Evolutionary conservation across 345 rosid species (phyloP).

Genomic region (Citrus sinensis): DNA sequence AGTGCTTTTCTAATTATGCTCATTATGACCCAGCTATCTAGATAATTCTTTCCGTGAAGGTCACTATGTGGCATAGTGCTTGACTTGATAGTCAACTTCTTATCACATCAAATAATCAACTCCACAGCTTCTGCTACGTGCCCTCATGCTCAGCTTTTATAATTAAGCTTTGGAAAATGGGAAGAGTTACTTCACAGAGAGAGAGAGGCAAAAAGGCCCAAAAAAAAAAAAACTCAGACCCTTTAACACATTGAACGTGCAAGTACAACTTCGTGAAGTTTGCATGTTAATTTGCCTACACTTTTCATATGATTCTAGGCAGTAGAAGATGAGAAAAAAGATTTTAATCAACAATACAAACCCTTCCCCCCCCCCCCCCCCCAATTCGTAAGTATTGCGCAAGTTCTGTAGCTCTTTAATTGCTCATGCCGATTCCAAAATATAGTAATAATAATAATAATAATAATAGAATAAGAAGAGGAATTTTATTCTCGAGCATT

Average conservation of each 20-base stretch:
- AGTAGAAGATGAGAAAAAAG: too few species aligned
- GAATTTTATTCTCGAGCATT: conserved; percentile 5
- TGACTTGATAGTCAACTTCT: neutral
- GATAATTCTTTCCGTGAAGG: neutral
- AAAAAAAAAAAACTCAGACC: neutral
- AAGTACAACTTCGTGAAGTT: neutral
- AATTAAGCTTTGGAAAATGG: too few species aligned
- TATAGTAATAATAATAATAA: neutral
- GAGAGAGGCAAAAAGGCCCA: neutral
- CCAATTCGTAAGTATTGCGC: too few species aligned
- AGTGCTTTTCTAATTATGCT: conserved; percentile 3
- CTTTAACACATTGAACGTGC: too few species aligned
- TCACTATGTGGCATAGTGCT: neutral
- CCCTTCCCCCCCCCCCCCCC: too few species aligned
- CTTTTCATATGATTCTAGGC: too few species aligned
- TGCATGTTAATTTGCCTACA: neutral
- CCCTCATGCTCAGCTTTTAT: neutral
- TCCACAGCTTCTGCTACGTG: neutral
- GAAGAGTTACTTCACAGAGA: too few species aligned
- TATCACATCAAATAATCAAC: conserved; percentile 4
- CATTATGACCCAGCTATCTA: neutral
- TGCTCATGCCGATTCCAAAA: neutral
- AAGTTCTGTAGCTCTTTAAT: too few species aligned
- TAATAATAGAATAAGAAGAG: neutral
- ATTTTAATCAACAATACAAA: too few species aligned